Evolutionary conservation across 768 basidiomycete species (phyloP), one percentile per base, ranked within the genome.

Genomic region (Collybia nuda): DNA sequence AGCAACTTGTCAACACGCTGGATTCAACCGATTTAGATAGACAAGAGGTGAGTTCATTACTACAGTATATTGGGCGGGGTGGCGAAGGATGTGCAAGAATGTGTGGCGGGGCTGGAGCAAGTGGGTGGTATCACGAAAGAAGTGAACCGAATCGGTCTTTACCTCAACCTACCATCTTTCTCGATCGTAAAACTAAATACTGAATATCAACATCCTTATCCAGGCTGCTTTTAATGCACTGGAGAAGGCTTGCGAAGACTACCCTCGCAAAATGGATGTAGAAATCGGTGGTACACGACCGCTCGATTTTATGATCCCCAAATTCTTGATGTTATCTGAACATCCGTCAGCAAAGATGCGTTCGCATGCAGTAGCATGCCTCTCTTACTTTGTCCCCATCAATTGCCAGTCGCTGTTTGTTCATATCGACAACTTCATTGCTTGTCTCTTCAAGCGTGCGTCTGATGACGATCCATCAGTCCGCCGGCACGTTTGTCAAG

Each of bases 171-270:
- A 40, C 41, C 47, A 52, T 47, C 35, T 47, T 41, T 24, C 32
- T 53, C 17, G 24, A 36, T 45, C 23, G 23, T 22, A 6, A 21
- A 11, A 32, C 3, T 5, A 32, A 2, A 38, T 45, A 40, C 54
- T 52, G 15, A 56, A 51, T 54, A 41, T 53, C 61, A 43, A 53
- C 54, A 35, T 14, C 55, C 26, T 47, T 54, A 17, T 32, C 47
- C 52, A 82, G 96, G 90, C 91, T 41, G 91, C 93, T 11, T 98
- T 98, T 72, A 90, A 92, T 64, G 87, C 93, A 2, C 79, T 98
- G 29, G 89, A 92, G 69, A 97, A 97, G 67, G 89, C 96, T 46
- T 96, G 93, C 68, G 93, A 98, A 68, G 97, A 99, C 65, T 95
- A 92, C 56, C 95, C 97, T 15, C 83, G 90, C 56, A 94, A 96